A percentile compares a stretch with the other conserved stretches of the same genome.
These are phyloP conservation scores for Eucalyptus globulus DNA, from an alignment of 345 rosid genomes.

Conservation along the genomic window DNA sequence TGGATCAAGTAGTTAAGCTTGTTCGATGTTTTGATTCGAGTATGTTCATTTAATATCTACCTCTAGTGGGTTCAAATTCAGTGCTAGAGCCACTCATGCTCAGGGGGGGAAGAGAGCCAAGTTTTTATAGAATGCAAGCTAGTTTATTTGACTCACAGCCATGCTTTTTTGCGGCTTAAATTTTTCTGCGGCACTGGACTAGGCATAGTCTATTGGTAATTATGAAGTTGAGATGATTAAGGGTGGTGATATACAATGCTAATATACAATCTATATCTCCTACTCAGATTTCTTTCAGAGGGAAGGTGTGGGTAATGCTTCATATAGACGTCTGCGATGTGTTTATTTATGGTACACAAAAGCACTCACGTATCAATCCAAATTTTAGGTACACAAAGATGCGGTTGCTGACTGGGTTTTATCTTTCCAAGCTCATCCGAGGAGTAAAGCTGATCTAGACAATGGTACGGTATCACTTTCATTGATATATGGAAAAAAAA, in stretches of 20 bases:
- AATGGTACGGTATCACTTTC: constrained; percentile 28
- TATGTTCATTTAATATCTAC: background rate
- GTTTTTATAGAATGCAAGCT: background rate
- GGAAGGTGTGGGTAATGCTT: background rate
- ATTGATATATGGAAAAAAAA: background rate
- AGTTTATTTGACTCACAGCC: background rate
- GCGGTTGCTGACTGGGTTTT: constrained; percentile 64
- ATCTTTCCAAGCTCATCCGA: constrained; percentile 61
- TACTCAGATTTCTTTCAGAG: background rate
- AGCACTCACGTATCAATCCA: background rate
- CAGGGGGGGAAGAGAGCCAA: background rate
- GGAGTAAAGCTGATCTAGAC: constrained; percentile 17
- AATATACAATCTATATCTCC: background rate
- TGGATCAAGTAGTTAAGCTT: background rate
- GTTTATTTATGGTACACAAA: background rate
- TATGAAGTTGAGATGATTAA: background rate
- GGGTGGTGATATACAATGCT: background rate
- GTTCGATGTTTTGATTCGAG: background rate
- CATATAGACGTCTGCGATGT: background rate
- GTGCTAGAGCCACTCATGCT: background rate
- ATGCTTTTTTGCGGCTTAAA: background rate
- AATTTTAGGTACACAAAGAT: constrained; percentile 26
- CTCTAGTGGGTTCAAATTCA: background rate
- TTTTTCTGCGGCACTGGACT: background rate
- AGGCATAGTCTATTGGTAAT: background rate